phyloP scores from a whole-genome alignment of 331 rosid species.

The Cydonia oblonga region DNA sequence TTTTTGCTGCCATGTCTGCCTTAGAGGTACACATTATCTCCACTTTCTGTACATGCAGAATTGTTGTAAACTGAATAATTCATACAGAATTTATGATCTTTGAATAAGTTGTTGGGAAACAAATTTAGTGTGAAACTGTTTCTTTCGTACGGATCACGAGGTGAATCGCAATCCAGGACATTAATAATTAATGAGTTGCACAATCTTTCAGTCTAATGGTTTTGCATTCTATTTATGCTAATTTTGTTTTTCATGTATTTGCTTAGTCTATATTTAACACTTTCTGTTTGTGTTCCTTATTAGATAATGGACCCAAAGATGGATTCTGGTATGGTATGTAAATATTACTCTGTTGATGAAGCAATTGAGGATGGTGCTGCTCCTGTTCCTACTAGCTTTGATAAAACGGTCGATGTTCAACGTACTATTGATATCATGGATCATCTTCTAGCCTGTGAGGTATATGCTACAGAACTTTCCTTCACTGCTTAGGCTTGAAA shows the following conservation, averaged over 20 bases:
- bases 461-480: conserved; percentile 21
- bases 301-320: conserved; percentile 99
- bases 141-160: background rate
- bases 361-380: conserved; percentile 92
- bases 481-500: background rate
- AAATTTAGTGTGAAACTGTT: background rate
- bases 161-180: background rate
- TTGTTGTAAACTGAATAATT: background rate
- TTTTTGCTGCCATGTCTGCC: conserved; percentile 95
- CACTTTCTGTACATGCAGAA: background rate
- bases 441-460: conserved; percentile 95
- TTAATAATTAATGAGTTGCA: conserved; percentile 2
- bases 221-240: background rate
- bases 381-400: conserved; percentile 72
- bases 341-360: conserved; percentile 83
- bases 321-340: conserved; percentile 84
- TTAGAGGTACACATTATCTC: conserved; percentile 56
- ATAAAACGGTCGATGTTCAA: conserved; percentile 61
- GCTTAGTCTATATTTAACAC: background rate
- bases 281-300: conserved; percentile 8
- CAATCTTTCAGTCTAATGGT: background rate
- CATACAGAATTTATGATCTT: background rate
- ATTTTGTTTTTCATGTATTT: background rate
- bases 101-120: background rate
- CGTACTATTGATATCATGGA: conserved; percentile 77